Base-by-base conservation (phyloP, 768 basidiomycete genomes). In the Paxillus involutus region DNA sequence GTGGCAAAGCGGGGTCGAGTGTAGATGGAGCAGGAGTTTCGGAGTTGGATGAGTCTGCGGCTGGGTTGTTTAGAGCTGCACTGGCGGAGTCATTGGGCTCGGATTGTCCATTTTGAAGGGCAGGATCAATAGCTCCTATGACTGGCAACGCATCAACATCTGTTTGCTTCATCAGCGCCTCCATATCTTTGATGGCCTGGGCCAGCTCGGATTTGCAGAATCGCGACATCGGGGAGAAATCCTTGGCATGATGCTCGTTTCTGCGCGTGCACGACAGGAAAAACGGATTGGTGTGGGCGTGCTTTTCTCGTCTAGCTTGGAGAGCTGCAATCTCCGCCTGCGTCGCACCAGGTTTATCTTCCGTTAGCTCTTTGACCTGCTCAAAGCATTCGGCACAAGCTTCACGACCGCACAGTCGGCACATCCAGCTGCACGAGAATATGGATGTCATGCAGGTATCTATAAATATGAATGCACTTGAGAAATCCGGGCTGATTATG, bases 401-500 rank as follows among this genome's bases (percentile, higher is more conserved):
- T 71, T 97, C 95, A 10, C 91, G 84, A 5, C 92, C 95, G 68
- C 95, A 98, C 37, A 83, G 66, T n/a, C 88, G 80, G 67, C 94
- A 96, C 82, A 95, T 89, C 85, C 90, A 96, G 30, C 85, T 88
- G 53, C 84, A 85, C 6, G 89, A 88, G 70, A 96, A 96, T 53
- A 96, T 84, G 12, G 94, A 95, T 5, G 92, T 94, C 79, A 92
- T 89, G 70, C 94, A 97, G 2, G 89, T 92, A 71, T 97, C 94
- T 96, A 66, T 19, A 53, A 56, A 45, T 39, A 53, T n/a, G 11
- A 0, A 24, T 52, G 49, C 44, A 51, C 52, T 45, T 47, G 49
- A 58, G 48, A 57, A 51, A 47, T 19, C 49, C 7, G 19, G 49
- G 47, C 43, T 60, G 44, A 41, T 43, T 30, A 39, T 29, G 44